Percentiles rank a stretch among this genome's conserved stretches.
Evolutionary conservation across 208 protist species (phyloP).

Genomic region (Leishmania gerbilli): DNA sequence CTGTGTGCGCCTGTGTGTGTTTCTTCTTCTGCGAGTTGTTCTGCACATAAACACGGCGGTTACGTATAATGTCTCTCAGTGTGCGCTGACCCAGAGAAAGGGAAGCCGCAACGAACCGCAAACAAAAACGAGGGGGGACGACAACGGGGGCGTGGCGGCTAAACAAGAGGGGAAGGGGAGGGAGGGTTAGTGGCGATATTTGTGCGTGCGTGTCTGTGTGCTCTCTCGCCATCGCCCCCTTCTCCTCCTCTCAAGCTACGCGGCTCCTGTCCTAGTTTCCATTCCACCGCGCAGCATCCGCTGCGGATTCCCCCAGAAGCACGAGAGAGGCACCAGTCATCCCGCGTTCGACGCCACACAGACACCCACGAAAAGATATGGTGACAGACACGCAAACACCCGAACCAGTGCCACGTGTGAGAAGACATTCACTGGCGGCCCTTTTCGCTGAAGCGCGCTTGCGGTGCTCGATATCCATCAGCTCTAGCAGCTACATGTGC

Average conservation of each 20-base stretch:
- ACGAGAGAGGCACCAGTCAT: neutral
- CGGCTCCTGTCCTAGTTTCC: neutral
- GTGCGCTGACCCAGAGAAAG: neutral
- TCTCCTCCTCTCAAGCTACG: neutral
- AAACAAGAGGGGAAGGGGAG: neutral
- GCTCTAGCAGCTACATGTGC: neutral
- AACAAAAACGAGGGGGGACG: too few species aligned
- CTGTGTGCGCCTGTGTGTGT: neutral
- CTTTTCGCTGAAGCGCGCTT: neutral
- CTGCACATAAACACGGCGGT: neutral
- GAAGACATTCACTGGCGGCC: neutral
- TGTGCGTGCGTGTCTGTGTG: constrained; percentile 7
- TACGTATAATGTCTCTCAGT: neutral
- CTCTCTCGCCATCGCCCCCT: neutral
- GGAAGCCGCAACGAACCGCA: neutral
- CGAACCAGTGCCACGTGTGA: neutral
- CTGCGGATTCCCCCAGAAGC: neutral
- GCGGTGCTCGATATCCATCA: neutral
- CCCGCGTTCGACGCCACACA: neutral
- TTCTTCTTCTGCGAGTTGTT: neutral
- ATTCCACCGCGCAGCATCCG: neutral
- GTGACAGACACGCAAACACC: neutral
- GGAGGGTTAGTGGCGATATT: neutral
- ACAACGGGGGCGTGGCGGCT: too few species aligned
- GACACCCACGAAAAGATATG: neutral